Evolutionary conservation across 2,329 filamentous ascomycete species (phyloP), one percentile per base, ranked within the genome.

Genomic region (Phialocephala sp.): DNA sequence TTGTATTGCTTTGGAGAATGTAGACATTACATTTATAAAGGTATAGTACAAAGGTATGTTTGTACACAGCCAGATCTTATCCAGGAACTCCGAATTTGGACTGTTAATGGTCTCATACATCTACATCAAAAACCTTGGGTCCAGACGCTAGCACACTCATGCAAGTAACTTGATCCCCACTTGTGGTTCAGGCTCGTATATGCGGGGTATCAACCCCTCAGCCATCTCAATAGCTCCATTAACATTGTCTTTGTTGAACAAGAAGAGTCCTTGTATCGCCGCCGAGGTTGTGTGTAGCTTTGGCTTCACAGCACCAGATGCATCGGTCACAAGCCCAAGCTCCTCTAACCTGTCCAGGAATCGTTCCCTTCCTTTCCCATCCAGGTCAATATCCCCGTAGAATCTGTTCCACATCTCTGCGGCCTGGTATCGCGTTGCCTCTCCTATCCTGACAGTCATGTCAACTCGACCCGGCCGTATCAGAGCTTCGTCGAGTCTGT

Each of bases 191-290:
- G 83, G 78, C 75, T 87, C 85, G 69, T 86, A 83, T 60, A 82
- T 84, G 65, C 80, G 79, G 15, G 86, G 86, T 37, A 89, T 84
- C 65, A 92, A 79, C 1, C 85, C 87, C 68, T 91, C 89, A 1
- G 89, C 90, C 89, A 91, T 93, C 18, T 82, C 80, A 70, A 98
- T 94, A 15, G 94, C 94, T 1, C 94, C 93, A 71, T 93, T 85
- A 83, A 94, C 91, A 72, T 97, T 86, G 69, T 90, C 91, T 80
- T 99, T 99, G 80, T 98, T 96, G 77, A 96, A 97, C 77, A 98
- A 78, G 78, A 99, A 99, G 54, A 99, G 79, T 0, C 95, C 95
- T 79, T 99, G 95, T 36, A 99, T 88, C 24, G 93, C 93, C 35
- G 95, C 95, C 4, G 94, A 94, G 76, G 94, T 98, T 18, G 93